These are phyloP conservation scores for Phytophthora tentaculata DNA, from an alignment of 352 stramenopile genomes.

Conservation along the genomic window DNA sequence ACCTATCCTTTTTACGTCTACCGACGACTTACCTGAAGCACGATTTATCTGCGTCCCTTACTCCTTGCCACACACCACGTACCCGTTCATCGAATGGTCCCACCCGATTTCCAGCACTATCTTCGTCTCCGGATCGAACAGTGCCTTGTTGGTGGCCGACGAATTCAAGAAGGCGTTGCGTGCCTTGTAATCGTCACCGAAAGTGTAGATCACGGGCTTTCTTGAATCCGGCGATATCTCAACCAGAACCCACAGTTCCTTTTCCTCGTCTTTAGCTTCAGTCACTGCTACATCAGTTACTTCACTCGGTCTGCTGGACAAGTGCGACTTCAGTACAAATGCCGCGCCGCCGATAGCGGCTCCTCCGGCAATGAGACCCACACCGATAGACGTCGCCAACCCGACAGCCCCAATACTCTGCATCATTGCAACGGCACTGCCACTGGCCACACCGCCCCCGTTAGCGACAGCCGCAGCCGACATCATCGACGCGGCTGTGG, in stretches of 20 bases:
- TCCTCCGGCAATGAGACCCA: conserved; percentile 32
- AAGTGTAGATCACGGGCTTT: conserved; percentile 4
- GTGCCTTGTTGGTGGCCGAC: conserved; percentile 19
- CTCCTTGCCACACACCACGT: no score
- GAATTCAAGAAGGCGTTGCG: conserved; percentile 31
- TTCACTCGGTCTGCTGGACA: background rate
- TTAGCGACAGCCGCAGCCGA: conserved; percentile 53
- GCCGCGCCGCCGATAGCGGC: conserved; percentile 16
- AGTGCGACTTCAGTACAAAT: conserved; percentile 5
- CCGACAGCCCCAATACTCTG: conserved; percentile 60
- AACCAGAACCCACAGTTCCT: conserved; percentile 20
- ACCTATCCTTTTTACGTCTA: no score
- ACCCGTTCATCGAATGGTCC: conserved; percentile 10
- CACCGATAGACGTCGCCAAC: conserved; percentile 35
- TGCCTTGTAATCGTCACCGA: conserved; percentile 27
- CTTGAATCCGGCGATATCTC: conserved; percentile 12
- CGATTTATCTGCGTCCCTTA: no score
- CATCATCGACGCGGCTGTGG: conserved; percentile 61
- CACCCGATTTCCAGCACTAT: conserved; percentile 14
- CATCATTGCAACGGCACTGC: conserved; percentile 46
- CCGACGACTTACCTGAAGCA: no score
- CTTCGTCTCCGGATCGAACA: conserved; percentile 24
- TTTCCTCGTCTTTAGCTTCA: conserved; percentile 6
- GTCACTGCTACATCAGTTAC: background rate
- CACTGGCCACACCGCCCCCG: conserved; percentile 51